These are phyloP conservation scores for Paecilomyces dactylethromorphus DNA, from an alignment of 2,329 filamentous ascomycete genomes.

Conservation along the genomic window DNA sequence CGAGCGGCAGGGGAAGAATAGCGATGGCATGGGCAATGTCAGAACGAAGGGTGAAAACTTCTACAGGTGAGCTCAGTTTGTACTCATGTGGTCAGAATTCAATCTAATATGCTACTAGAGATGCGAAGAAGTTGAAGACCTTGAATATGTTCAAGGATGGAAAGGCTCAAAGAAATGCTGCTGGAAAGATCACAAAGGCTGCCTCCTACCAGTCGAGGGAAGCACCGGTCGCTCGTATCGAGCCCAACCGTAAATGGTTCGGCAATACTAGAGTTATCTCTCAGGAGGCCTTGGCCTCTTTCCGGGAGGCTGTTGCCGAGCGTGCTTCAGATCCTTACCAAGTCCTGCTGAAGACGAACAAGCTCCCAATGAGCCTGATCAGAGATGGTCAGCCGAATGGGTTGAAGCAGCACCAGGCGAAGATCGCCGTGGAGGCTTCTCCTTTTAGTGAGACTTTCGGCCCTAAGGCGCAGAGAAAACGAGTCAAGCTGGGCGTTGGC, in stretches of 20 bases:
- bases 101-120: constrained; percentile 27
- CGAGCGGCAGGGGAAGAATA: constrained; percentile 74
- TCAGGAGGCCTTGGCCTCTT: constrained; percentile 78
- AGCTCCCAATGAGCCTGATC: constrained; percentile 92
- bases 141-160: constrained; percentile 89
- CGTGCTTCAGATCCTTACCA: constrained; percentile 85
- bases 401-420: constrained; percentile 84
- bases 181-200: constrained; percentile 77
- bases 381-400: constrained; percentile 74
- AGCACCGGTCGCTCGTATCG: constrained; percentile 74
- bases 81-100: background rate
- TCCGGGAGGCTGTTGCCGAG: constrained; percentile 87
- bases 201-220: constrained; percentile 80
- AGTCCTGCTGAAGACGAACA: constrained; percentile 93
- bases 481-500: constrained; percentile 80
- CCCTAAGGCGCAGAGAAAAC: constrained; percentile 85
- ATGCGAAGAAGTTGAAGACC: constrained; percentile 80
- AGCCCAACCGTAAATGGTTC: constrained; percentile 98
- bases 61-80: constrained; percentile 58
- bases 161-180: constrained; percentile 71
- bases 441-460: constrained; percentile 89
- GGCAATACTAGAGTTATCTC: constrained; percentile 86
- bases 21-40: constrained; percentile 86
- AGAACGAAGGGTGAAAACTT: constrained; percentile 97
- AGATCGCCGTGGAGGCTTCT: constrained; percentile 82